Evolutionary conservation across 805 yeast species (phyloP).

Genomic region (Sugiyamaella americana): DNA sequence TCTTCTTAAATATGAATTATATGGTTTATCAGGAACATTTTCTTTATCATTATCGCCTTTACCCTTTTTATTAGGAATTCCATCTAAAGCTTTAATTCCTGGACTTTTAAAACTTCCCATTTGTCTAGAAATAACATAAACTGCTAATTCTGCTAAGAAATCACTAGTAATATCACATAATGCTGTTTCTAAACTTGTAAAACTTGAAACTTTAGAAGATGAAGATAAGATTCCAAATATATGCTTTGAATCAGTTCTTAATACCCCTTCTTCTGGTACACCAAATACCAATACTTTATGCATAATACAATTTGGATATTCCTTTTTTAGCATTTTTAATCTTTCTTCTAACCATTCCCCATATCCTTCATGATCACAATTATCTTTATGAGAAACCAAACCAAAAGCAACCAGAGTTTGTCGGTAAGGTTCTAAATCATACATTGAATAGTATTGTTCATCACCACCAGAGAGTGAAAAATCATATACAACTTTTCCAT

Average conservation of each 20-base stretch:
- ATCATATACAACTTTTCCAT: slow-evolving; percentile 63
- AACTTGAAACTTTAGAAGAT: slow-evolving; percentile 29
- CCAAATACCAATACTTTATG: slow-evolving; percentile 40
- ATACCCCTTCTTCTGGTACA: slow-evolving; percentile 17
- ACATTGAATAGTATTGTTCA: slow-evolving; percentile 54
- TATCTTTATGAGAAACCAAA: slow-evolving; percentile 31
- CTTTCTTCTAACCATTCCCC: slow-evolving; percentile 23
- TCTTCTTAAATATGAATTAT: slow-evolving; percentile 10
- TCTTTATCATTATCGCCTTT: background rate
- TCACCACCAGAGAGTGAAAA: slow-evolving; percentile 41
- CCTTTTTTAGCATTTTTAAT: slow-evolving; percentile 38
- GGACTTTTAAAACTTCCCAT: slow-evolving; percentile 83
- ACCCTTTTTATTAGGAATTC: background rate
- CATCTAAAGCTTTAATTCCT: slow-evolving; percentile 31
- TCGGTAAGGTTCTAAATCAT: slow-evolving; percentile 86
- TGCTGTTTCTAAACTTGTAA: slow-evolving; percentile 48
- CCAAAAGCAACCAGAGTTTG: slow-evolving; percentile 56
- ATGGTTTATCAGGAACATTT: slow-evolving; percentile 7
- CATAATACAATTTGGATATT: slow-evolving; percentile 41
- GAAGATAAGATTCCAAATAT: background rate
- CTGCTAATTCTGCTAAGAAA: slow-evolving; percentile 58
- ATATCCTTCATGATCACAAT: background rate
- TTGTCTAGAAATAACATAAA: slow-evolving; percentile 60
- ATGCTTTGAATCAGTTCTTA: background rate
- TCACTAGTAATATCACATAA: slow-evolving; percentile 66